These are phyloP conservation scores for Rhexocercosporidium sp. DNA, from an alignment of 2,329 filamentous ascomycete species.

Conservation along the genomic window DNA sequence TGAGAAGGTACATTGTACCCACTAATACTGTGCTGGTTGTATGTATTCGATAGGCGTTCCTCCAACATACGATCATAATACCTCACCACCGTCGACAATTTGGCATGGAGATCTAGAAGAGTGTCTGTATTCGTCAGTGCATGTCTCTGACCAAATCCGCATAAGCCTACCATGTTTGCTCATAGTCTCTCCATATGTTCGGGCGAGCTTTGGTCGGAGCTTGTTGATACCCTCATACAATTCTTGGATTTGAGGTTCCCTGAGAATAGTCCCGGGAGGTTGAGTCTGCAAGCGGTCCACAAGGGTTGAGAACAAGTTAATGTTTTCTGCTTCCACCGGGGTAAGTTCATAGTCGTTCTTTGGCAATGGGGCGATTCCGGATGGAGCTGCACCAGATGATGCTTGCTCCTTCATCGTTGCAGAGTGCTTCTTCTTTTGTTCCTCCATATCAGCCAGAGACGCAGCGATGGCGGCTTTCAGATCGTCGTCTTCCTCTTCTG, in stretches of 20 bases:
- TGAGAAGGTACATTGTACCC: constrained; percentile 63
- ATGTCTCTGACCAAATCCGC: neutral
- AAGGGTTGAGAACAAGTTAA: constrained; percentile 91
- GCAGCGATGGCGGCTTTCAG: constrained; percentile 94
- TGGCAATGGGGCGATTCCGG: constrained; percentile 64
- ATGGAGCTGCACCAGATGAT: constrained; percentile 53
- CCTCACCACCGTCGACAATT: constrained; percentile 92
- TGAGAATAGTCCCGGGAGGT: constrained; percentile 91
- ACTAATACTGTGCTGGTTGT: constrained; percentile 77
- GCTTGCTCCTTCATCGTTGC: constrained; percentile 83
- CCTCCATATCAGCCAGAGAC: constrained; percentile 94
- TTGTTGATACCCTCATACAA: constrained; percentile 97
- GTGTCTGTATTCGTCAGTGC: constrained; percentile 68
- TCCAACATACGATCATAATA: constrained; percentile 99
- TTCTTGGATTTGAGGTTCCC: constrained; percentile 97
- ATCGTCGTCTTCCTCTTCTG: constrained; percentile 90
- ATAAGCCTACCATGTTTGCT: constrained; percentile 87
- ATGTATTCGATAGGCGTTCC: constrained; percentile 90
- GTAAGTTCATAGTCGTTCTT: constrained; percentile 96
- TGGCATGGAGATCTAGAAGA: constrained; percentile 90
- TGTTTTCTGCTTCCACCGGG: constrained; percentile 93
- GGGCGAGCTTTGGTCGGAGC: constrained; percentile 87
- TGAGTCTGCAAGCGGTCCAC: constrained; percentile 96
- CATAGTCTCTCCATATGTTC: constrained; percentile 98
- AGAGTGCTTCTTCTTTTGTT: constrained; percentile 92